phyloP scores from a whole-genome alignment of 225 moss, liverwort and hornwort species.

The Marchantia paleacea region DNA sequence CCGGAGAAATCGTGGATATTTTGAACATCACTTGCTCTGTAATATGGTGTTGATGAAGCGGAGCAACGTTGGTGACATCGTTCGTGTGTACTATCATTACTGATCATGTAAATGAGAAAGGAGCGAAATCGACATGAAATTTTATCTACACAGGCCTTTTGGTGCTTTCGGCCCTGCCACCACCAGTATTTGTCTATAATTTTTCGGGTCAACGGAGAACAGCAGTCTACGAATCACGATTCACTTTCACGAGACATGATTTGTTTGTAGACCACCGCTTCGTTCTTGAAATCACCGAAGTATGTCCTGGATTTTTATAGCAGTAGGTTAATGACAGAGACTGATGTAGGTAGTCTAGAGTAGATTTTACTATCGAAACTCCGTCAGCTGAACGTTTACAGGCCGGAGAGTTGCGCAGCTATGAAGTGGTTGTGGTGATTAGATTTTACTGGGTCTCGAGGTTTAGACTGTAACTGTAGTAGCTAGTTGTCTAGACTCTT shows the following conservation, averaged over 20 bases:
- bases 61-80: constrained; percentile 47
- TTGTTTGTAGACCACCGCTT: neutral
- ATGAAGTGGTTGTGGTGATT: too few relatives aligned
- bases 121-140: neutral
- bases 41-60: constrained; percentile 48
- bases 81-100: constrained; percentile 42
- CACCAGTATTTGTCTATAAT: constrained; percentile 6
- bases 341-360: neutral
- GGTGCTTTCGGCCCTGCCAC: neutral
- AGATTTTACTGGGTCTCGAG: neutral
- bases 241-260: neutral
- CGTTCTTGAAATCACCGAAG: neutral
- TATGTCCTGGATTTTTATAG: neutral
- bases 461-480: neutral
- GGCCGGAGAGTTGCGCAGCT: neutral
- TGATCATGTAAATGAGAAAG: neutral
- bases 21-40: constrained; percentile 38
- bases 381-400: neutral
- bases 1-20: constrained; percentile 34
- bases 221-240: neutral
- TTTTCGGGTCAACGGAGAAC: neutral
- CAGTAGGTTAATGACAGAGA: neutral
- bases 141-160: neutral
- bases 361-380: neutral
- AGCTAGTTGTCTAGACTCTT: neutral